Conservation (phyloP, 2,329 filamentous ascomycete genomes). For the Fusarium sp. region DNA sequence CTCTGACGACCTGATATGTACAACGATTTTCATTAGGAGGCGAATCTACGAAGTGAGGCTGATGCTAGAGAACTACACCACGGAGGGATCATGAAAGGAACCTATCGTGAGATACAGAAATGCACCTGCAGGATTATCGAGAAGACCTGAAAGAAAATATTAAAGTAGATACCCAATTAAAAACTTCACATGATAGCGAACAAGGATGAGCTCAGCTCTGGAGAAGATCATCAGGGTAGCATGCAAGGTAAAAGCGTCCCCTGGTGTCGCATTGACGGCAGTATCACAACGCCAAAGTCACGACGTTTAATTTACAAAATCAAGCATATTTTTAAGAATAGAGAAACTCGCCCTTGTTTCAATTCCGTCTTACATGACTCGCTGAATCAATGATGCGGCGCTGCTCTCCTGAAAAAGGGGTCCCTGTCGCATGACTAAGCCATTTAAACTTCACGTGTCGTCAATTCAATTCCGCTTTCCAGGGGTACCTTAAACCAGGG, state of each 20-base stretch:
- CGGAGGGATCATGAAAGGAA: background rate
- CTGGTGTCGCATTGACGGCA: background rate
- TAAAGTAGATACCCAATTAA: constrained; percentile 24
- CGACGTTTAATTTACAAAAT: no score
- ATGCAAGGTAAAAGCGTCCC: background rate
- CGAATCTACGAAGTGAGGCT: background rate
- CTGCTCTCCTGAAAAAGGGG: constrained; percentile 25
- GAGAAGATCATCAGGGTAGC: constrained; percentile 13
- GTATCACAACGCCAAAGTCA: background rate
- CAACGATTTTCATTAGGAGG: no score
- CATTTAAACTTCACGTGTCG: constrained; percentile 35
- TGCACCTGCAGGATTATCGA: background rate
- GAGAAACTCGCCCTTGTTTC: background rate
- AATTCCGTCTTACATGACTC: background rate
- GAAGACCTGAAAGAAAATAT: background rate
- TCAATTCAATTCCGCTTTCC: background rate
- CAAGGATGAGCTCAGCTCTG: constrained; percentile 5
- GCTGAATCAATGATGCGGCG: background rate
- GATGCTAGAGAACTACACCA: background rate
- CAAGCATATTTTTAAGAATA: background rate
- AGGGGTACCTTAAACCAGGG: constrained; percentile 9
- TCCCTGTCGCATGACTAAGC: constrained; percentile 36
- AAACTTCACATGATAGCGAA: background rate
- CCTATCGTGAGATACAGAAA: background rate
- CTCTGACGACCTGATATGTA: no score